phyloP scores from a whole-genome alignment of 331 rosid species.

The Quercus phellos region DNA sequence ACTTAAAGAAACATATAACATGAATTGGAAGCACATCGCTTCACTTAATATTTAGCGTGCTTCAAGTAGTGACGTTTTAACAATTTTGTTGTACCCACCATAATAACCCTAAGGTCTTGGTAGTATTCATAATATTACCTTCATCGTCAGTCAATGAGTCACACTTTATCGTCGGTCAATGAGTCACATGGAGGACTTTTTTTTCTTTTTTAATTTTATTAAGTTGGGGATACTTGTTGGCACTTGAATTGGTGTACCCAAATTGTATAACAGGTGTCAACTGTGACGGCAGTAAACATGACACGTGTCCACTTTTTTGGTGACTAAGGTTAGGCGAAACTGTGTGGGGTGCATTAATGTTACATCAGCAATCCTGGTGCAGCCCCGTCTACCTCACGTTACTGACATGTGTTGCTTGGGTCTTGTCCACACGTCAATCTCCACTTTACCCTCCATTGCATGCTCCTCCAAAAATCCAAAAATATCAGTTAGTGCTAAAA shows the following conservation, averaged over 20 bases:
- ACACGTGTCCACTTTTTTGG: conserved; percentile 5
- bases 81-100: too few relatives aligned
- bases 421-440: not conserved
- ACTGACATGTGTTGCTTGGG: not conserved
- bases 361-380: conserved; percentile 16
- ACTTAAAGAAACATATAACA: too few relatives aligned
- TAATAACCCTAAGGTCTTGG: too few relatives aligned
- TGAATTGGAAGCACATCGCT: fast-evolving
- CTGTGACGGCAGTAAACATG: not conserved
- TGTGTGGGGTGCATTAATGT: too few relatives aligned
- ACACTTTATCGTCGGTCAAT: too few relatives aligned
- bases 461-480: too few relatives aligned
- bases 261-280: conserved; percentile 12
- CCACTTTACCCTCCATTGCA: conserved; percentile 1
- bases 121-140: too few relatives aligned
- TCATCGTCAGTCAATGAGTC: too few relatives aligned
- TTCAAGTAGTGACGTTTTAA: too few relatives aligned
- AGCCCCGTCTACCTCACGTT: conserved; percentile 23
- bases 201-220: too few relatives aligned
- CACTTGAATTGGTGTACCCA: not conserved
- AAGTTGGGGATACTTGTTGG: not conserved
- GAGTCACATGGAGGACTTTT: too few relatives aligned
- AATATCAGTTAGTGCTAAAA: not conserved
- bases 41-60: too few relatives aligned
- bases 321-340: not conserved